phyloP scores from a whole-genome alignment of 1,139 yeast genomes.

The Yamadazyma friedrichii region DNA sequence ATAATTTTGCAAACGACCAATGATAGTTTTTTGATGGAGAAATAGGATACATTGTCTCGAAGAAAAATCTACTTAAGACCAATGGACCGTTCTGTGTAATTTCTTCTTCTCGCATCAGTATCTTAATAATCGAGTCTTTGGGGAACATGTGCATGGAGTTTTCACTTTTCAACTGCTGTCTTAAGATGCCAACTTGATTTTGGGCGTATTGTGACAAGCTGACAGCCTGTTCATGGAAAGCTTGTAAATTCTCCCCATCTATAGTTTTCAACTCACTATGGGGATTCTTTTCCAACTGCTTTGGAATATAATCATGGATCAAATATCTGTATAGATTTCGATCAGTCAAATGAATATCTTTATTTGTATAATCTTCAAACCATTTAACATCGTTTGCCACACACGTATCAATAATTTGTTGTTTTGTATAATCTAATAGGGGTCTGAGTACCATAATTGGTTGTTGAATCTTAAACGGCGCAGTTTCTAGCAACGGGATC shows the following conservation, averaged over 20 bases:
- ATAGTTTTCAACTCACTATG: slow-evolving; percentile 16
- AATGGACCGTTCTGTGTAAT: slow-evolving; percentile 14
- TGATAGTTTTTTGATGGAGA: slow-evolving; percentile 44
- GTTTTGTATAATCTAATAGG: slow-evolving; percentile 45
- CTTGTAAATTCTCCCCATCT: slow-evolving; percentile 15
- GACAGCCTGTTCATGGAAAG: slow-evolving; percentile 16
- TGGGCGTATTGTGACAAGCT: slow-evolving; percentile 17
- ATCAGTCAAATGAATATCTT: slow-evolving; percentile 49
- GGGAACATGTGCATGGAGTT: neutral
- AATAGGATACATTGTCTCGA: slow-evolving; percentile 27
- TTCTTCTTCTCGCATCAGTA: neutral
- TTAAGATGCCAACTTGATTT: slow-evolving; percentile 12
- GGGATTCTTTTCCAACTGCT: slow-evolving; percentile 8
- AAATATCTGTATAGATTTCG: slow-evolving; percentile 49
- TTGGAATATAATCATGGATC: slow-evolving; percentile 29
- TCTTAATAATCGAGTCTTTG: slow-evolving; percentile 3
- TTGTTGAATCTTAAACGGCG: slow-evolving; percentile 15
- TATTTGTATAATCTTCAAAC: slow-evolving; percentile 71
- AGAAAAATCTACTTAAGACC: slow-evolving; percentile 35
- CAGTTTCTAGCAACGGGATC: slow-evolving; percentile 25
- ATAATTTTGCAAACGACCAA: slow-evolving; percentile 47
- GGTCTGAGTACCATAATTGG: slow-evolving; percentile 48
- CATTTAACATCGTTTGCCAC: slow-evolving; percentile 38
- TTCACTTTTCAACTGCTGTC: slow-evolving; percentile 6
- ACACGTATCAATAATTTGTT: slow-evolving; percentile 49